phyloP scores from a whole-genome alignment of 139 green algal genomes.

The Chlorella sp. region DNA sequence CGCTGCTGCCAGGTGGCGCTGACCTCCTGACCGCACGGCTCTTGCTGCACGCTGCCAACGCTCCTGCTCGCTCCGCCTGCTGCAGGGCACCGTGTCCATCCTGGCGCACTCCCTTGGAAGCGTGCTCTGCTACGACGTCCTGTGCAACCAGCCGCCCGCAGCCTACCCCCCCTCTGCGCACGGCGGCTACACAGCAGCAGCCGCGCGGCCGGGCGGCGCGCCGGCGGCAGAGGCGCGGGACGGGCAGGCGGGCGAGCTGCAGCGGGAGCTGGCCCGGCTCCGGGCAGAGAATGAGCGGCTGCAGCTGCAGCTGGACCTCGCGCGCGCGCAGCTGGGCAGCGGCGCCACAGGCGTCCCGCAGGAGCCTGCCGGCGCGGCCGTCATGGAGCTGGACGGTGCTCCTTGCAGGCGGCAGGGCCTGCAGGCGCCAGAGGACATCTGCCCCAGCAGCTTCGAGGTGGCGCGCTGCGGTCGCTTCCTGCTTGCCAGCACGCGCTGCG shows the following conservation, averaged over 20 bases:
- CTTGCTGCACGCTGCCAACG: too few relatives aligned
- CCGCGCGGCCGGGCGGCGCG: background rate
- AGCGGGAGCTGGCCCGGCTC: conserved; percentile 29
- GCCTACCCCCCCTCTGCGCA: background rate
- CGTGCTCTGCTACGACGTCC: conserved; percentile 76
- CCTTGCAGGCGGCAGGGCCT: too few relatives aligned
- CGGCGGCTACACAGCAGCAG: background rate
- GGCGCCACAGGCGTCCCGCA: too few relatives aligned
- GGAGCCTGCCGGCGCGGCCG: too few relatives aligned
- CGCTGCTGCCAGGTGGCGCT: too few relatives aligned
- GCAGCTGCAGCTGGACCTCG: conserved; percentile 28
- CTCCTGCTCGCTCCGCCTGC: too few relatives aligned
- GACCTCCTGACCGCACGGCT: too few relatives aligned
- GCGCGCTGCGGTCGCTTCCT: too few relatives aligned
- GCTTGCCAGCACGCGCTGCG: too few relatives aligned
- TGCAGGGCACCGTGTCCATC: conserved; percentile 58
- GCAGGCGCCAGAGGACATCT: too few relatives aligned
- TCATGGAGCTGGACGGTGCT: too few relatives aligned
- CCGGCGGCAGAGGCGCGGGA: background rate
- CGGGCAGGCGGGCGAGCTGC: background rate
- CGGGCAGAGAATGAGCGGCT: conserved; percentile 30
- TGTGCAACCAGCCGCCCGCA: conserved; percentile 64
- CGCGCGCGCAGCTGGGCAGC: conserved; percentile 21
- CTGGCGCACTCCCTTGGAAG: conserved; percentile 73
- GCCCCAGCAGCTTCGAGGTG: too few relatives aligned